Evolutionary conservation across 176 grass and related monocot genomes (phyloP).

Genomic region (Poa annua): DNA sequence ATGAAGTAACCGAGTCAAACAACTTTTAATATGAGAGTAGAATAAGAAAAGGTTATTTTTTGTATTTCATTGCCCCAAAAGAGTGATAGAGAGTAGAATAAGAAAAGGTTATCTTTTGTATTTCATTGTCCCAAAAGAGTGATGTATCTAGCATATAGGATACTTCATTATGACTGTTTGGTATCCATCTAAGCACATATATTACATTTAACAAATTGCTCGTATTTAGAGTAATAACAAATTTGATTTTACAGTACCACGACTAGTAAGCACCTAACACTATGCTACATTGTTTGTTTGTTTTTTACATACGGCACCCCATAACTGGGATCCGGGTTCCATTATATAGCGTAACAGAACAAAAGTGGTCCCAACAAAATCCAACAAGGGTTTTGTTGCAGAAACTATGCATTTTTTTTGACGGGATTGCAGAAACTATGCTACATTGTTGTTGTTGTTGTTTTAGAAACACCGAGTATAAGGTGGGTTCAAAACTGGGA

Average conservation of each 20-base stretch:
- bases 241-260: neutral
- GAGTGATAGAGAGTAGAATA: too few relatives aligned
- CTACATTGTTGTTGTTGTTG: neutral
- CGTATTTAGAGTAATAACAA: neutral
- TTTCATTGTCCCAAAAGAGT: constrained; percentile 11
- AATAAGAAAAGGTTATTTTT: constrained; percentile 12
- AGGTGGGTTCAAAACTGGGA: neutral
- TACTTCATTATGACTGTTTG: neutral
- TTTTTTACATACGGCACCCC: too few relatives aligned
- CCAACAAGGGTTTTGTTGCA: too few relatives aligned
- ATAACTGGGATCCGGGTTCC: too few relatives aligned
- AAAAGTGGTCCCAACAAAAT: too few relatives aligned
- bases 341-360: too few relatives aligned
- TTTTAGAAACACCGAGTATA: neutral
- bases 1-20: neutral
- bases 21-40: neutral
- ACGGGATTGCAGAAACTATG: too few relatives aligned
- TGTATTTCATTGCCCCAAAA: neutral
- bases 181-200: neutral
- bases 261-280: neutral
- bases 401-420: too few relatives aligned
- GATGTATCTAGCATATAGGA: neutral
- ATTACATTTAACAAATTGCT: neutral
- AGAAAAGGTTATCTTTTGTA: neutral
- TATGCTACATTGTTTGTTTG: neutral